Conservation (phyloP, 2,329 filamentous ascomycete genomes). For the Xylaria sp. region DNA sequence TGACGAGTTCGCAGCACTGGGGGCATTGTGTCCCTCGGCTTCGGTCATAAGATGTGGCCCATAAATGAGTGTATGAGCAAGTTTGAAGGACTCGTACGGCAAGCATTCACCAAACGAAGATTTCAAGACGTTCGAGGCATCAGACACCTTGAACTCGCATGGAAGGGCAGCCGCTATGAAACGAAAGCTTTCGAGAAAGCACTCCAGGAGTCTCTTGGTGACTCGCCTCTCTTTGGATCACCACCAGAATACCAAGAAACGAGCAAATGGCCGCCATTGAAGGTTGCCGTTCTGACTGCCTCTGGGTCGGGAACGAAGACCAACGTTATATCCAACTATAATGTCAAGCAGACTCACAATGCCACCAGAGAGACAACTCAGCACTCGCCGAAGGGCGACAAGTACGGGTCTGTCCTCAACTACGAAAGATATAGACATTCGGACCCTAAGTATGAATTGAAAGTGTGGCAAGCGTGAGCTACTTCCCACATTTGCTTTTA, state of each 20-base stretch:
- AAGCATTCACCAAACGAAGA: background rate
- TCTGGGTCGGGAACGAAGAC: background rate
- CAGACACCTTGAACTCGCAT: background rate
- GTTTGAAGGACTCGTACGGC: background rate
- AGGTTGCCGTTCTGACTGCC: background rate
- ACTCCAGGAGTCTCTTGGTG: background rate
- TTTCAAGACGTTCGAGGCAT: background rate
- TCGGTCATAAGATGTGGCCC: background rate
- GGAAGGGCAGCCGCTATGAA: background rate
- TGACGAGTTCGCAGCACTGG: background rate
- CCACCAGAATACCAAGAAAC: background rate
- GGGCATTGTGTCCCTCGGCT: background rate
- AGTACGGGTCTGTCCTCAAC: background rate
- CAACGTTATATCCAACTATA: background rate
- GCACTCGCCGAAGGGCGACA: background rate
- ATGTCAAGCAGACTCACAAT: background rate
- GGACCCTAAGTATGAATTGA: background rate
- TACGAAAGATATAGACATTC: background rate
- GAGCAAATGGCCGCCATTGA: background rate
- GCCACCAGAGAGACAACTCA: background rate
- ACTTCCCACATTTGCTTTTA: background rate
- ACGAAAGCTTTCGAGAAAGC: background rate
- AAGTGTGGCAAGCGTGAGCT: background rate
- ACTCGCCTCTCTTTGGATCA: background rate
- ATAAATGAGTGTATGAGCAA: background rate